phyloP scores from a whole-genome alignment of 352 stramenopile genomes.

The Globisporangium iwayamae region DNA sequence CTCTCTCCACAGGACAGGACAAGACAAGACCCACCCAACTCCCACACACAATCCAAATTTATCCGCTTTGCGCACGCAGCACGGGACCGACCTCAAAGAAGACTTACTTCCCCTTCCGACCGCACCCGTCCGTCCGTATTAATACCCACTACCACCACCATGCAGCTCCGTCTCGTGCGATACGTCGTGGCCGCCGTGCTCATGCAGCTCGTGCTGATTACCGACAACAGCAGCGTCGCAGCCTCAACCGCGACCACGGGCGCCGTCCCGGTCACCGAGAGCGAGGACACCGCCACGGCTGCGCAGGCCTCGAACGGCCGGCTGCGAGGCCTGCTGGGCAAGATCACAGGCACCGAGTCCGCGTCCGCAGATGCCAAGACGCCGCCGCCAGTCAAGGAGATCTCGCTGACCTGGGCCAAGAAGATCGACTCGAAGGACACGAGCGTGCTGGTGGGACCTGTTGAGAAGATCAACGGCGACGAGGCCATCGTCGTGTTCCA shows the following conservation, averaged over 20 bases:
- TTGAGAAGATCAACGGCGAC: slow-evolving; percentile 58
- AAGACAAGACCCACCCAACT: not conserved
- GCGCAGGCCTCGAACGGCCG: slow-evolving; percentile 24
- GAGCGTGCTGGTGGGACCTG: slow-evolving; percentile 24
- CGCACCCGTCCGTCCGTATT: not conserved
- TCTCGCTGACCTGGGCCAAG: slow-evolving; percentile 34
- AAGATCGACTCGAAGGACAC: slow-evolving; percentile 19
- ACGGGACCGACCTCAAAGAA: not conserved
- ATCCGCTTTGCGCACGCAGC: slow-evolving; percentile 8
- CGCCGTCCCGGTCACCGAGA: not conserved
- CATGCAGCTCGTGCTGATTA: slow-evolving; percentile 13
- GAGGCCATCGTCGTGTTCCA: slow-evolving; percentile 72
- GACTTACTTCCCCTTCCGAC: slow-evolving; percentile 3
- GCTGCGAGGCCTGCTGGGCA: slow-evolving; percentile 36
- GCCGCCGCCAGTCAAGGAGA: slow-evolving; percentile 30
- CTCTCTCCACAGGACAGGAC: not conserved
- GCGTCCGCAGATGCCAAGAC: slow-evolving; percentile 8
- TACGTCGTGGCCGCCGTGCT: slow-evolving; percentile 23
- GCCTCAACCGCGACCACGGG: not conserved
- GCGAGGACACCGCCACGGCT: slow-evolving; percentile 8
- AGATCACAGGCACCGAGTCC: slow-evolving; percentile 20
- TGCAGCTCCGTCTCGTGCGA: slow-evolving; percentile 17
- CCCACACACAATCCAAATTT: slow-evolving; percentile 16
- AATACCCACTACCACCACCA: slow-evolving; percentile 12
- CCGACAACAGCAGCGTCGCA: slow-evolving; percentile 6